phyloP scores from a whole-genome alignment of 345 rosid genomes.

The Abelmoschus esculentus region DNA sequence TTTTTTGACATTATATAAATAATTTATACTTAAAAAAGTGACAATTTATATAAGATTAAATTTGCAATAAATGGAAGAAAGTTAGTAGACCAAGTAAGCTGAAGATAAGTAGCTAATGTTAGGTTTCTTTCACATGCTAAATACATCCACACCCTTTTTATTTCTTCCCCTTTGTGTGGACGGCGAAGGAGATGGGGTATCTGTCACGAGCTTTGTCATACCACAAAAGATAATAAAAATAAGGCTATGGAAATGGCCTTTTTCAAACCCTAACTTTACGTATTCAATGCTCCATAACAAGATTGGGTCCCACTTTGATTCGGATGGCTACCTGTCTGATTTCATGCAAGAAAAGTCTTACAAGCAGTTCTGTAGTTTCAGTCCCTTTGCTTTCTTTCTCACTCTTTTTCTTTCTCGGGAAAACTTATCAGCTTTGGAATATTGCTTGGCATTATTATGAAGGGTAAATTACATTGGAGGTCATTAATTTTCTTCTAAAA shows the following conservation, averaged over 20 bases:
- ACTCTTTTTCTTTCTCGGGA: neutral
- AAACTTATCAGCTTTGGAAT: neutral
- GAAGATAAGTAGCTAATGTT: neutral
- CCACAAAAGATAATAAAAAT: neutral
- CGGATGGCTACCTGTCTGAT: neutral
- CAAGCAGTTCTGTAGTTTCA: neutral
- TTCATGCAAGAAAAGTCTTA: conserved; percentile 12
- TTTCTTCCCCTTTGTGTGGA: too few species aligned
- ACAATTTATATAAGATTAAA: neutral
- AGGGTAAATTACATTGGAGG: too few species aligned
- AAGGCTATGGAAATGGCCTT: neutral
- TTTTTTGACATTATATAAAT: too few species aligned
- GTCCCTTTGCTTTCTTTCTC: neutral
- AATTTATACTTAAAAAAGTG: too few species aligned
- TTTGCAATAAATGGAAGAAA: neutral
- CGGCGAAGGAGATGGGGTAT: conserved; percentile 1
- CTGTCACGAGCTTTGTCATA: conserved; percentile 33
- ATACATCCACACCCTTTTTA: neutral
- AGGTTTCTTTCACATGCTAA: conserved; percentile 51
- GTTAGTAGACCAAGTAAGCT: neutral
- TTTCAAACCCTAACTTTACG: conserved; percentile 22
- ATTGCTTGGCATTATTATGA: too few species aligned
- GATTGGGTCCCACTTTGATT: conserved; percentile 16
- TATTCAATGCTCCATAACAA: conserved; percentile 26
- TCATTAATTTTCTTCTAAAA: too few species aligned